Evolutionary conservation across 2,329 filamentous ascomycete species (phyloP).

Genomic region (Hypoxylon sp.): DNA sequence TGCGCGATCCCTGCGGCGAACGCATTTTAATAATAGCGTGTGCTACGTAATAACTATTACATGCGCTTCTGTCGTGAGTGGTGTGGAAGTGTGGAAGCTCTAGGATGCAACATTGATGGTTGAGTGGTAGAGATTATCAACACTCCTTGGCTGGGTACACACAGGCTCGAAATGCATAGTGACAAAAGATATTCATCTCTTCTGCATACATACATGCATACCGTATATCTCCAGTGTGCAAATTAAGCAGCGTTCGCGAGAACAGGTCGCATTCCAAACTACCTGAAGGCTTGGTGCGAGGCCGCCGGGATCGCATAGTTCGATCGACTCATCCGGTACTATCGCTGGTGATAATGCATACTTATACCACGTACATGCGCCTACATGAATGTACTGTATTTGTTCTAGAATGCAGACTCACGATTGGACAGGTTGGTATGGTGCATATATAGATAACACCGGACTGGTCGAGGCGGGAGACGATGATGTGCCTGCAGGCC

Average conservation of each 20-base stretch:
- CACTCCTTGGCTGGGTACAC: constrained; percentile 28
- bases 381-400: constrained; percentile 38
- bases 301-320: constrained; percentile 32
- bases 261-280: constrained; percentile 18
- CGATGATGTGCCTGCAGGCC: constrained; percentile 39
- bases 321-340: constrained; percentile 33
- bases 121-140: too few relatives aligned
- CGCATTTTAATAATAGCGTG: constrained; percentile 23
- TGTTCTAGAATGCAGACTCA: constrained; percentile 38
- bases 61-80: constrained; percentile 15
- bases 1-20: constrained; percentile 26
- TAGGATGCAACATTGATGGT: constrained; percentile 20
- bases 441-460: constrained; percentile 37
- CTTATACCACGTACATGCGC: constrained; percentile 30
- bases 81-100: constrained; percentile 19
- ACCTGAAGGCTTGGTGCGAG: constrained; percentile 26
- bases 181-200: constrained; percentile 4
- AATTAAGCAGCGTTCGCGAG: constrained; percentile 19
- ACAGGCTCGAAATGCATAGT: constrained; percentile 16
- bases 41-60: constrained; percentile 34
- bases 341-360: constrained; percentile 7
- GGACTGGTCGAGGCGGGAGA: constrained; percentile 30
- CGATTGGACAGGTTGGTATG: constrained; percentile 33
- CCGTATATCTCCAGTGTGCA: too few relatives aligned
- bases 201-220: too few relatives aligned